Conservation (phyloP, 108 stramenopile genomes). For the Conticribra guillardii region DNA sequence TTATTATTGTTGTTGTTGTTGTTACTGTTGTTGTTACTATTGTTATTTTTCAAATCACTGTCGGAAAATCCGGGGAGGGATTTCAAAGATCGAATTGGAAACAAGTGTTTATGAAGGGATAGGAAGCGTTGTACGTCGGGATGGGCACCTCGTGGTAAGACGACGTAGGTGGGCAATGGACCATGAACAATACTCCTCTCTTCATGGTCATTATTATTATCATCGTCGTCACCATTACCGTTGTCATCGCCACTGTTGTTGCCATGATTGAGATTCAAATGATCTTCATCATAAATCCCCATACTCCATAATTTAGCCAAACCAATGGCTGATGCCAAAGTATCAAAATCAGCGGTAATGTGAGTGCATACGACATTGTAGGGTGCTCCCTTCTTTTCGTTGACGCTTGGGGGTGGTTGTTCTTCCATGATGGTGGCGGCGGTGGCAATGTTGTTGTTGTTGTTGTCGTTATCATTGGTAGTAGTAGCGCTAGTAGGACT, state of each 20-base stretch:
- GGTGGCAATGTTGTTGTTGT: background rate
- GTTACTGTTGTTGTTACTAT: conserved; percentile 49
- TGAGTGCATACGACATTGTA: conserved; percentile 89
- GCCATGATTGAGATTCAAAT: conserved; percentile 38
- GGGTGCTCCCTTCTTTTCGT: conserved; percentile 42
- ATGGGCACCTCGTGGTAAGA: conserved; percentile 92
- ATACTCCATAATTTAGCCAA: conserved; percentile 81
- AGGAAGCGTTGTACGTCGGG: conserved; percentile 90
- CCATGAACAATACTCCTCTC: conserved; percentile 41
- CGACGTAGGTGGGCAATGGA: conserved; percentile 86
- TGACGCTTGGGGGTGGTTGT: conserved; percentile 46
- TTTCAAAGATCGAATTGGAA: conserved; percentile 87
- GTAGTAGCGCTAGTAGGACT: too few species aligned
- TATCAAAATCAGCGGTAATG: conserved; percentile 90
- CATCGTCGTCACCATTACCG: conserved; percentile 38
- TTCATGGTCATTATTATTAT: conserved; percentile 27
- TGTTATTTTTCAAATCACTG: conserved; percentile 33
- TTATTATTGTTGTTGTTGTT: background rate
- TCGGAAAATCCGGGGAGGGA: conserved; percentile 69
- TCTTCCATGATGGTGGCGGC: conserved; percentile 45
- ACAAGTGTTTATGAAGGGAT: conserved; percentile 90
- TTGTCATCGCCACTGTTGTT: conserved; percentile 28
- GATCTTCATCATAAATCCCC: conserved; percentile 36
- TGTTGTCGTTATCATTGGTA: background rate
- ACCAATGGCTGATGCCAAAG: conserved; percentile 77